Conservation (phyloP, 805 yeast species). For the Saturnispora hagleri region DNA sequence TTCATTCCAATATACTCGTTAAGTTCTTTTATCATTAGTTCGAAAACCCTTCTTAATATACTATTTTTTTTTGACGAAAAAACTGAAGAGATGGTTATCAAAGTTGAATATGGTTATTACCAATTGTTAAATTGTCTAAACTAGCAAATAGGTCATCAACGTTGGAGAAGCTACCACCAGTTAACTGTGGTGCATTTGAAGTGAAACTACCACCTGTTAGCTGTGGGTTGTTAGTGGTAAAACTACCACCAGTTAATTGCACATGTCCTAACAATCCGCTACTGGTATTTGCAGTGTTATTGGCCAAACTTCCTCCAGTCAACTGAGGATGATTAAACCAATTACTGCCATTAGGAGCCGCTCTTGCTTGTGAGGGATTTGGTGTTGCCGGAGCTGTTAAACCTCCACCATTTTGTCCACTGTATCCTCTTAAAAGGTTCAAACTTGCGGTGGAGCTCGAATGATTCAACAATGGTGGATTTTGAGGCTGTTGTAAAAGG, state of each 20-base stretch:
- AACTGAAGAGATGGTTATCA: not conserved
- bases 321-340: slow-evolving; percentile 22
- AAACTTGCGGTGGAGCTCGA: slow-evolving; percentile 26
- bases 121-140: slow-evolving; percentile 7
- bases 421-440: slow-evolving; percentile 18
- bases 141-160: slow-evolving; percentile 8
- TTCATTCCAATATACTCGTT: not conserved
- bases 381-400: slow-evolving; percentile 17
- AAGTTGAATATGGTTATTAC: slow-evolving; percentile 8
- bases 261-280: not conserved
- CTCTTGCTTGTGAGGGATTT: slow-evolving; percentile 13
- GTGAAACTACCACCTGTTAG: slow-evolving; percentile 6
- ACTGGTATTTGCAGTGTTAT: not conserved
- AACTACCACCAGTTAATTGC: slow-evolving; percentile 7
- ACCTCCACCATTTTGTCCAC: slow-evolving; percentile 13
- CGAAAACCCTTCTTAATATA: not conserved
- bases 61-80: not conserved
- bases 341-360: slow-evolving; percentile 4
- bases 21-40: not conserved
- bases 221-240: slow-evolving; percentile 1
- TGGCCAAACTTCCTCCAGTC: slow-evolving; percentile 18
- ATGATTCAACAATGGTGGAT: slow-evolving; percentile 18
- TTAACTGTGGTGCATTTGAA: slow-evolving; percentile 6
- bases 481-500: slow-evolving; percentile 1
- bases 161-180: slow-evolving; percentile 7